A percentile compares a stretch with the other conserved stretches of the same genome.
phyloP scores from a whole-genome alignment of 345 rosid species.

The Brassica nigra region DNA sequence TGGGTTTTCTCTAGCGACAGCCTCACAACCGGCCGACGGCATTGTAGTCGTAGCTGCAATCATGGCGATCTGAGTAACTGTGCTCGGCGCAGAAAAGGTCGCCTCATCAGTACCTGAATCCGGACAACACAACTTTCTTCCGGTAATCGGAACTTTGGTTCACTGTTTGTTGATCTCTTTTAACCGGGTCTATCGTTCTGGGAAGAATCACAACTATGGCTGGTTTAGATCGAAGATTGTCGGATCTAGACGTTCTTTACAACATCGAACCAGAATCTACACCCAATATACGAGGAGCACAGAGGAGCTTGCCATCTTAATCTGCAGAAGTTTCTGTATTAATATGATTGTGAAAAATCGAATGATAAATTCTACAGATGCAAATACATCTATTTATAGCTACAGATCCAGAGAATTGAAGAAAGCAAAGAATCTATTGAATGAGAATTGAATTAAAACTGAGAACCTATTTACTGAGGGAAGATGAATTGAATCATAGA shows the following conservation, averaged over 20 bases:
- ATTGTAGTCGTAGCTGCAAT: constrained; percentile 90
- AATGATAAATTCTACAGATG: too few species aligned
- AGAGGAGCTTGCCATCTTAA: too few species aligned
- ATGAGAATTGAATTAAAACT: too few species aligned
- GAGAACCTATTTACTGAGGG: too few species aligned
- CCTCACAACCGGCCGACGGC: constrained; percentile 58
- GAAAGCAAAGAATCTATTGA: too few species aligned
- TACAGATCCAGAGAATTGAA: too few species aligned
- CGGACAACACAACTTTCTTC: not conserved
- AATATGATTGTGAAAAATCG: too few species aligned
- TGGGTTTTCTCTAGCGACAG: constrained; percentile 77
- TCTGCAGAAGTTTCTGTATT: too few species aligned
- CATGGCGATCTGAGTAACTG: constrained; percentile 93
- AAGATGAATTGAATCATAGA: too few species aligned
- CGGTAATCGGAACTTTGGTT: not conserved
- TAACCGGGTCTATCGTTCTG: not conserved
- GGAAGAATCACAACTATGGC: not conserved
- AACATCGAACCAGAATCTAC: not conserved
- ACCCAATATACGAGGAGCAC: too few species aligned
- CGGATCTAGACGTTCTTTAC: not conserved
- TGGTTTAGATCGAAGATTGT: not conserved
- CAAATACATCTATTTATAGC: too few species aligned
- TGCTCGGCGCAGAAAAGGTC: constrained; percentile 61
- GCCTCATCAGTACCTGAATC: too few species aligned
- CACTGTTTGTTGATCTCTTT: not conserved